Base-by-base conservation (phyloP, 352 stramenopile species). In the Phytophthora tubulina region DNA sequence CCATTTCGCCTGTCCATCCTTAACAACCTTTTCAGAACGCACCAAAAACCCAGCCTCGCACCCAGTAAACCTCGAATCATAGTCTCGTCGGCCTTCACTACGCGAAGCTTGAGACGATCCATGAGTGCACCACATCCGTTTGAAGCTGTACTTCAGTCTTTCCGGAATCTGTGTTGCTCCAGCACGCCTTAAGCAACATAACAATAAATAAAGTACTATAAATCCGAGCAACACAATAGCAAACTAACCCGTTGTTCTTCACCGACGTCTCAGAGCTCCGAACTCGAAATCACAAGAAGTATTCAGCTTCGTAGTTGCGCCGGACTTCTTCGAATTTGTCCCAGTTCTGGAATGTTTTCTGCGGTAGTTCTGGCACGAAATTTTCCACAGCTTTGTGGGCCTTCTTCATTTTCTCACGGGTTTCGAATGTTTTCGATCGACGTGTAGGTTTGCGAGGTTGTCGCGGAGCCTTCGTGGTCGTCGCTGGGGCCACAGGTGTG, bases 111-210 rank as follows among this genome's bases (percentile, higher is more conserved):
- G 52, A 3, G 35, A 27, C 2, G 15, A 36, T 35, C 33, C 35
- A 31, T 59, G 52, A 10, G 52, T 59, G 17, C 52, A 48, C 52
- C 52, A 48, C n/a, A 59, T 45, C 14, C 52, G 35, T 10, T 59
- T 59, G n/a, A 31, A 59, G 33, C 21, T 33, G 13, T 48, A 32
- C 51, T 14, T 27, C 9, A 59, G 4, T 15, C 17, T 17, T 17
- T 15, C 31, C 7, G 51, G 51, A 35, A 59, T 46, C 10, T 48
- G 35, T 10, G 8, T 21, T 59, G 35, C 51, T 15, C 21, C 27
- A 10, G 35, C 14, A 4, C 51, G 51, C 4, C 51, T 59, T 27
- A 48, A 48, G n/a, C 51, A 59, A 48, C 51, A 48, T 14, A 59
- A 59, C 33, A 3, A 49, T 17, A 2, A 48, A 33, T 11, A 11